phyloP scores from a whole-genome alignment of 768 basidiomycete species.

The Lactifluus hygrophoroides region DNA sequence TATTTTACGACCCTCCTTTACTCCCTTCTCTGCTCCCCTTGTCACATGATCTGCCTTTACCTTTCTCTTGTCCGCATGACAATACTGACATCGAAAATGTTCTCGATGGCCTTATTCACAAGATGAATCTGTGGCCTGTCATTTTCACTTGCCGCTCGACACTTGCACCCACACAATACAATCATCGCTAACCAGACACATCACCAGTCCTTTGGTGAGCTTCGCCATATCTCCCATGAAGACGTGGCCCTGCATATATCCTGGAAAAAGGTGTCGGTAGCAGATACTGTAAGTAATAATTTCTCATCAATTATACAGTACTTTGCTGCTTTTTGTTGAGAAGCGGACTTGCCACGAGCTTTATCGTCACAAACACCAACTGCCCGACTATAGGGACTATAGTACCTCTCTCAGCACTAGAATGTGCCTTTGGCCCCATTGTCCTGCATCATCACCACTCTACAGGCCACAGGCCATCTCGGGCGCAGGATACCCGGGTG shows the following conservation, averaged over 20 bases:
- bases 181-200: neutral
- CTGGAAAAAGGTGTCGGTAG: slow-evolving; percentile 19
- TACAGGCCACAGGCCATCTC: slow-evolving; percentile 99
- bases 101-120: slow-evolving; percentile 30
- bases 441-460: slow-evolving; percentile 82
- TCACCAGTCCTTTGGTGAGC: slow-evolving; percentile 16
- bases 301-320: neutral
- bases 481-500: slow-evolving; percentile 95
- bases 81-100: slow-evolving; percentile 29
- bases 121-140: slow-evolving; percentile 26
- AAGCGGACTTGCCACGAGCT: slow-evolving; percentile 41
- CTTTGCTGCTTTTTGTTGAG: slow-evolving; percentile 1
- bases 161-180: neutral
- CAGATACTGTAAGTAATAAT: slow-evolving; percentile 17
- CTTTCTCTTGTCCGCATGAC: slow-evolving; percentile 16
- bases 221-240: slow-evolving; percentile 15
- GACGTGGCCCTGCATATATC: slow-evolving; percentile 17
- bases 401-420: slow-evolving; percentile 85
- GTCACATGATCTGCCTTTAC: neutral
- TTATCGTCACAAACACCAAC: slow-evolving; percentile 98
- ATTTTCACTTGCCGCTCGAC: neutral
- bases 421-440: slow-evolving; percentile 88
- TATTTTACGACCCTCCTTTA: slow-evolving; percentile 31
- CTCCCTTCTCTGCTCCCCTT: slow-evolving; percentile 22
- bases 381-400: slow-evolving; percentile 93